phyloP scores from a whole-genome alignment of 2,329 filamentous ascomycete species.

The Aspergillus bombycis region DNA sequence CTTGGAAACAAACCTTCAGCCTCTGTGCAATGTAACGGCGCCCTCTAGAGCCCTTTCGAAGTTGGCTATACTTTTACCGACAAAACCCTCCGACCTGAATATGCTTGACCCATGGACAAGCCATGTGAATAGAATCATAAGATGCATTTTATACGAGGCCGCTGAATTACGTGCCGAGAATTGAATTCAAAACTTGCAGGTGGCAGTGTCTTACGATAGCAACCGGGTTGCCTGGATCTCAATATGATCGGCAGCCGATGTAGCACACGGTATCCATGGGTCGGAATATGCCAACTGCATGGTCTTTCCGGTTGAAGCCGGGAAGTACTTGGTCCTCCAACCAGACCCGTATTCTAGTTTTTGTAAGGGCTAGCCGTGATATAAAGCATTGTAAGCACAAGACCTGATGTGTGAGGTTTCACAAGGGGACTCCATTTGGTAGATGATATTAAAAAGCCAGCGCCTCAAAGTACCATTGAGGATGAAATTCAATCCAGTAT shows the following conservation, averaged over 20 bases:
- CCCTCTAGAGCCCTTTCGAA: background rate
- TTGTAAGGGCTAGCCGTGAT: background rate
- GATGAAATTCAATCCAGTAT: background rate
- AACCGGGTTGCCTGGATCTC: background rate
- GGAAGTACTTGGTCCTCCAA: background rate
- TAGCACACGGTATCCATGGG: background rate
- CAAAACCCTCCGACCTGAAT: background rate
- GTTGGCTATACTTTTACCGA: background rate
- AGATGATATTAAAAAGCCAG: background rate
- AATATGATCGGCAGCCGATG: background rate
- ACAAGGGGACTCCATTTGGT: background rate
- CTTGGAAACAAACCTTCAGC: background rate
- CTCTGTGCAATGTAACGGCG: background rate
- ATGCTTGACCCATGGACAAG: background rate
- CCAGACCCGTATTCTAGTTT: background rate
- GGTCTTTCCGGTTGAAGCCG: background rate
- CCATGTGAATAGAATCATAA: background rate
- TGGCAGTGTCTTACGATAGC: background rate
- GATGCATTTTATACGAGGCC: background rate
- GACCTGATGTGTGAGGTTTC: background rate
- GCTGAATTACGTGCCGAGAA: background rate
- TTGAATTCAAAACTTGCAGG: background rate
- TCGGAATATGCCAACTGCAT: background rate
- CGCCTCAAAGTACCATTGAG: background rate
- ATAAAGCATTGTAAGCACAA: background rate